phyloP scores from a whole-genome alignment of 2,329 filamentous ascomycete species.

The Botryosphaeria dothidea region DNA sequence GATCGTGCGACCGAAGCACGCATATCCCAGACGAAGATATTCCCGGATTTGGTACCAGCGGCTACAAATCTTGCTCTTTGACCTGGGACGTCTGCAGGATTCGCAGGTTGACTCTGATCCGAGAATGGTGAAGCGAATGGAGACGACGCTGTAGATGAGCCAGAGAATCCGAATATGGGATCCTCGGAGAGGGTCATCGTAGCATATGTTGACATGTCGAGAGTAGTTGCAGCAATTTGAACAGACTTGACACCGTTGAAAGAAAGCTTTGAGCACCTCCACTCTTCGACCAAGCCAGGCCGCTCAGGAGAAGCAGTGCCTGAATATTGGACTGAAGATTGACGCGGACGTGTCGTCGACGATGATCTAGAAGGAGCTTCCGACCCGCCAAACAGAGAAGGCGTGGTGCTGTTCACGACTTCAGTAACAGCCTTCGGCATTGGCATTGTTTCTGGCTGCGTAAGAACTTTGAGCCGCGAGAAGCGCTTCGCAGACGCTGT shows the following conservation, averaged over 20 bases:
- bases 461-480: slow-evolving; percentile 53
- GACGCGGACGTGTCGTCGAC: slow-evolving; percentile 26
- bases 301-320: slow-evolving; percentile 35
- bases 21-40: slow-evolving; percentile 82
- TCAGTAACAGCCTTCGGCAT: slow-evolving; percentile 4
- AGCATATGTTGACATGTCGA: slow-evolving; percentile 76
- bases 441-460: slow-evolving; percentile 32
- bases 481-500: slow-evolving; percentile 57
- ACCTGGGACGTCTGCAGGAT: slow-evolving; percentile 71
- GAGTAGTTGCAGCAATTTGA: slow-evolving; percentile 67
- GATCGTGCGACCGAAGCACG: slow-evolving; percentile 63
- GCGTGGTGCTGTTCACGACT: slow-evolving; percentile 20
- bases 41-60: slow-evolving; percentile 75
- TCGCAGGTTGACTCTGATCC: slow-evolving; percentile 46
- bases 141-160: slow-evolving; percentile 55
- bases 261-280: slow-evolving; percentile 63
- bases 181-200: slow-evolving; percentile 75
- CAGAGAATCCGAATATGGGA: slow-evolving; percentile 64
- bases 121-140: slow-evolving; percentile 56
- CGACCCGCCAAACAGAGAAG: slow-evolving; percentile 56
- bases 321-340: background rate
- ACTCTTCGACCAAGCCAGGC: slow-evolving; percentile 57
- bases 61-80: slow-evolving; percentile 79
- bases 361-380: slow-evolving; percentile 22
- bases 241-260: slow-evolving; percentile 61